Percentiles rank a stretch among this genome's conserved stretches.
Evolutionary conservation across 1,139 yeast species (phyloP).

Genomic region (Hyphopichia khmerensis): DNA sequence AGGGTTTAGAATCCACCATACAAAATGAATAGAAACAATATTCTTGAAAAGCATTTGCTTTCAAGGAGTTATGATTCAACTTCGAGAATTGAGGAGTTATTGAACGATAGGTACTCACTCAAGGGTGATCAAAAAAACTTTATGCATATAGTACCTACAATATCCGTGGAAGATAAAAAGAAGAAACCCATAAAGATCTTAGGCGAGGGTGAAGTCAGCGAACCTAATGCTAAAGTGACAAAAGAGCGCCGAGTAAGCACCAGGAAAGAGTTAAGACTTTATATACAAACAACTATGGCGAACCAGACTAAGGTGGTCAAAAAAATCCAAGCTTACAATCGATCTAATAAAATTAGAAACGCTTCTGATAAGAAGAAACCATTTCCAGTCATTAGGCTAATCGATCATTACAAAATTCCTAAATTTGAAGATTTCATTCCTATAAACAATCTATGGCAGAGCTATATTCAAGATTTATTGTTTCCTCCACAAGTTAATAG

Average conservation of each 20-base stretch:
- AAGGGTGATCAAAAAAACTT: constrained; percentile 62
- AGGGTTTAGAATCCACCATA: too few species aligned
- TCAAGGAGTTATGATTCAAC: constrained; percentile 47
- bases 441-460: constrained; percentile 60
- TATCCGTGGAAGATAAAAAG: constrained; percentile 10
- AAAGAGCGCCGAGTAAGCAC: constrained; percentile 29
- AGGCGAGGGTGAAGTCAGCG: constrained; percentile 8
- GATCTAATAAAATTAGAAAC: constrained; percentile 11
- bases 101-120: constrained; percentile 55
- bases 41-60: constrained; percentile 54
- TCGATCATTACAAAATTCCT: constrained; percentile 43
- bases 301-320: constrained; percentile 39
- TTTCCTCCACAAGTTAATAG: constrained; percentile 21
- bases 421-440: constrained; percentile 52
- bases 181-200: constrained; percentile 14
- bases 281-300: constrained; percentile 34
- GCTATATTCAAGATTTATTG: constrained; percentile 58
- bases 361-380: constrained; percentile 11
- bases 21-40: constrained; percentile 33
- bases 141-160: constrained; percentile 48
- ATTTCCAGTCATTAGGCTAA: constrained; percentile 26
- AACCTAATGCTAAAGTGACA: constrained; percentile 10
- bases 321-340: constrained; percentile 29
- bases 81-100: constrained; percentile 46
- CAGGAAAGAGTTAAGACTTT: constrained; percentile 44